A percentile compares a stretch with the other conserved stretches of the same genome.
phyloP scores from a whole-genome alignment of 2,329 filamentous ascomycete species.

The Microdochium bolleyi region DNA sequence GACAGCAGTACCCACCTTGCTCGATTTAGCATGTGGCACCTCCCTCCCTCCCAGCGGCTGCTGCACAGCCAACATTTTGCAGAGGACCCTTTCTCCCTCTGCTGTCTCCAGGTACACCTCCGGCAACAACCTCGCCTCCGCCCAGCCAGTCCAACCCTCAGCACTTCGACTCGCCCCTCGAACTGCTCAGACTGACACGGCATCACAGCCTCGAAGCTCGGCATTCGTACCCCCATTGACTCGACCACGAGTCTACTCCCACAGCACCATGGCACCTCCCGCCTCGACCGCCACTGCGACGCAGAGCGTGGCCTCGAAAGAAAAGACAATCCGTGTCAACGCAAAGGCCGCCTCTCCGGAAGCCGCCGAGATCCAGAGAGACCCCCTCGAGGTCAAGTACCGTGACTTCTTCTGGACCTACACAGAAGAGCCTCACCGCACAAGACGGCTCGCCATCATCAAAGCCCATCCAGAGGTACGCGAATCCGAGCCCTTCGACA shows the following conservation, averaged over 20 bases:
- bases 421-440: slow-evolving; percentile 93
- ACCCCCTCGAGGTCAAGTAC: slow-evolving; percentile 31
- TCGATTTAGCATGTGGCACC: neutral
- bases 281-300: neutral
- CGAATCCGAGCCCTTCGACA: neutral
- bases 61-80: neutral
- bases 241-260: neutral
- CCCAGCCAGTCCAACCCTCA: no score
- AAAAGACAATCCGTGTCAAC: slow-evolving; percentile 12
- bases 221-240: no score
- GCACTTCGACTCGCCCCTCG: no score
- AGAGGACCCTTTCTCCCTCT: no score
- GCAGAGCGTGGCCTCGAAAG: neutral
- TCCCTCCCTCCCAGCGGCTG: neutral
- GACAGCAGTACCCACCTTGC: no score
- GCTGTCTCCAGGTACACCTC: no score
- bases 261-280: neutral
- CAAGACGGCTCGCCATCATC: slow-evolving; percentile 86
- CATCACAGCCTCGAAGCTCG: no score
- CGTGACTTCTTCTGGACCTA: slow-evolving; percentile 96
- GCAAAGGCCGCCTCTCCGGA: slow-evolving; percentile 8
- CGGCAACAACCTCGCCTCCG: no score
- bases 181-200: no score
- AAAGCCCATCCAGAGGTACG: slow-evolving; percentile 91
- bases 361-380: slow-evolving; percentile 17